These are phyloP conservation scores for Calvatia gigantea DNA, from an alignment of 768 basidiomycete genomes.

Conservation along the genomic window DNA sequence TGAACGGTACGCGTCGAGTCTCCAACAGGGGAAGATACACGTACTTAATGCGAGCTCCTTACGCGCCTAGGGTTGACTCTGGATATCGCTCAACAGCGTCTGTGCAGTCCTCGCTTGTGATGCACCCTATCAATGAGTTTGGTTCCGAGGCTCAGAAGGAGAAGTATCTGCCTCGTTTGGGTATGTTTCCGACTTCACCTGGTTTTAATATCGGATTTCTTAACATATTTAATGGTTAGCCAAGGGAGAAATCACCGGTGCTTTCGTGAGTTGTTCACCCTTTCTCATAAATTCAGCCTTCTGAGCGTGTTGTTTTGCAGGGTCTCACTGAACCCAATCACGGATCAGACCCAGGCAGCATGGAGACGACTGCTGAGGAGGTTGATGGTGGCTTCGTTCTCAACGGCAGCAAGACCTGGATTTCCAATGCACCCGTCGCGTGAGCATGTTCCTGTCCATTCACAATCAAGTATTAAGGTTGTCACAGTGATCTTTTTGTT, in stretches of 20 bases:
- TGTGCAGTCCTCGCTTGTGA: constrained; percentile 93
- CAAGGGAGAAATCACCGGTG: constrained; percentile 83
- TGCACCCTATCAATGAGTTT: constrained; percentile 91
- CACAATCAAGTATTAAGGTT: constrained; percentile 3
- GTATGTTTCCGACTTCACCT: constrained; percentile 30
- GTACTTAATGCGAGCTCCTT: not conserved
- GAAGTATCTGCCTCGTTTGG: constrained; percentile 82
- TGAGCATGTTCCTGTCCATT: constrained; percentile 32
- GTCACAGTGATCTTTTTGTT: constrained; percentile 76
- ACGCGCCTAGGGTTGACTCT: constrained; percentile 73
- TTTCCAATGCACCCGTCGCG: constrained; percentile 91
- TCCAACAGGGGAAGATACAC: not conserved
- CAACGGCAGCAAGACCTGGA: constrained; percentile 97
- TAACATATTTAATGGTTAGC: constrained; percentile 37
- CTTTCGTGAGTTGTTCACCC: constrained; percentile 66
- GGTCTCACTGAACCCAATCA: constrained; percentile 96
- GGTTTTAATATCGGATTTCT: not conserved
- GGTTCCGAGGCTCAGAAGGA: constrained; percentile 89
- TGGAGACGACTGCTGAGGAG: constrained; percentile 92
- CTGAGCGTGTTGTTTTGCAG: constrained; percentile 32
- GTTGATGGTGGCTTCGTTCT: constrained; percentile 80
- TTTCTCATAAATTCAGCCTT: not conserved
- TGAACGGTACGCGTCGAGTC: constrained; percentile 56
- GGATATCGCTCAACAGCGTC: constrained; percentile 95
- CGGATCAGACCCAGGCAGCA: constrained; percentile 95